phyloP scores from a whole-genome alignment of 2,329 filamentous ascomycete species.

The Fusarium goolgardi region DNA sequence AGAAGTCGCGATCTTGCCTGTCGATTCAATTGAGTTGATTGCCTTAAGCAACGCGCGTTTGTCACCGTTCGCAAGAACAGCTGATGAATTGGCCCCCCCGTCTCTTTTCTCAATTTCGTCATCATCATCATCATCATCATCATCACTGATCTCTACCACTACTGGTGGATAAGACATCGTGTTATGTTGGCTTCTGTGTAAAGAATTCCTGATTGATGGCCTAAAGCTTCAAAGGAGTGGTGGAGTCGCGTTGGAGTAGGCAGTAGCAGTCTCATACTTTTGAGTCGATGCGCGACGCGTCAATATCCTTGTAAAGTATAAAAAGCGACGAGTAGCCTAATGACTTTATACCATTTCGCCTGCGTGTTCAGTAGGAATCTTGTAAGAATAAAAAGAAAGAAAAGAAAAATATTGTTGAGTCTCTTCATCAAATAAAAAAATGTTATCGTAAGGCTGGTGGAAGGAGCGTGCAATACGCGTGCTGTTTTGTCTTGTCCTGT shows the following conservation, averaged over 20 bases:
- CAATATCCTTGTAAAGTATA: background rate
- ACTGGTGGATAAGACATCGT: background rate
- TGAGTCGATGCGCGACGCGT: background rate
- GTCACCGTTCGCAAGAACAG: background rate
- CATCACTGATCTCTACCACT: background rate
- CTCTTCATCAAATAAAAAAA: background rate
- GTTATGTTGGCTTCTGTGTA: background rate
- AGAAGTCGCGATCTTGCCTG: constrained; percentile 16
- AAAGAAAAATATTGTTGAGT: too few species aligned
- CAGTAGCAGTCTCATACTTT: background rate
- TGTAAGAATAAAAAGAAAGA: background rate
- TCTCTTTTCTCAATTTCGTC: background rate
- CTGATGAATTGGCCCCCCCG: background rate
- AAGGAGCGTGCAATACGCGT: background rate
- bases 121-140: background rate
- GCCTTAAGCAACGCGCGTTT: background rate
- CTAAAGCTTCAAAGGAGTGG: background rate
- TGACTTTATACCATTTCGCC: background rate
- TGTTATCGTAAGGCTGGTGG: background rate
- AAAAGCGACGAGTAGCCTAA: background rate
- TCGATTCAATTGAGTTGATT: constrained; percentile 15
- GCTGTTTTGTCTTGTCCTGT: background rate
- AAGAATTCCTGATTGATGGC: background rate
- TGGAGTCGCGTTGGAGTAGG: background rate
- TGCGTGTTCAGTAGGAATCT: background rate